Base-by-base conservation (phyloP, 2,329 filamentous ascomycete species). In the Parafenestella ontariensis region DNA sequence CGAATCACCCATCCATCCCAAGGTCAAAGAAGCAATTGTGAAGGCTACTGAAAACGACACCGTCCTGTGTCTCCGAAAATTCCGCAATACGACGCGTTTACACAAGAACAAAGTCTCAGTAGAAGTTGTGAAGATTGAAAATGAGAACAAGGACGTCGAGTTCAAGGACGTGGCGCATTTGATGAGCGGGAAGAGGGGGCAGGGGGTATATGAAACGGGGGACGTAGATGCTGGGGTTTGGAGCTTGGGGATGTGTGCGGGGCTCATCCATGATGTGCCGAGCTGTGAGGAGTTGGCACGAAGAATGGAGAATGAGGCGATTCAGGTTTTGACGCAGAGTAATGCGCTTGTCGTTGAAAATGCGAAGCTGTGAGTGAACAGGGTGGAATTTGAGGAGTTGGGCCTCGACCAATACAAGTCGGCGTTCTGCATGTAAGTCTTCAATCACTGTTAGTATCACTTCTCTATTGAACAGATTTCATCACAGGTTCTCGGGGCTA, bases 201-300 rank as follows among this genome's bases (percentile, higher is more conserved):
- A 64, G 41, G 59, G 60, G 3, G 66, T 71, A 10, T 70, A 67
- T 44, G 62, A 62, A 48, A 68, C 60, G 10, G 66, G 66, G 4
- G 66, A 69, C 61, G 61, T 68, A 2, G 65, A 71, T 61, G 62
- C 61, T 11, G 65, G 66, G n/a, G 68, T 71, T 21, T 69, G 68
- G 65, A 64, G 90, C 96, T 34, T 98, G 93, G 94, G 97, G 91
- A 36, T 92, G 93, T 15, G 94, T 92, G 20, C 93, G 95, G 76
- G 94, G 96, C 64, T 82, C 23, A 82, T 82, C 51, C 77, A 82
- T 50, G 79, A 81, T 58, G 77, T 81, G 17, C 79, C 79, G 1
- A 79, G 75, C 0, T 81, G 79, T 57, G 73, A 73, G 34, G 64
- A 62, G 23, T 50, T 72, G 28, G 54, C 66, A 17, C 67, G 62